A percentile compares a stretch with the other conserved stretches of the same genome.
Evolutionary conservation across 140 eudicot species (phyloP).

Genomic region (Flaveria floridana): DNA sequence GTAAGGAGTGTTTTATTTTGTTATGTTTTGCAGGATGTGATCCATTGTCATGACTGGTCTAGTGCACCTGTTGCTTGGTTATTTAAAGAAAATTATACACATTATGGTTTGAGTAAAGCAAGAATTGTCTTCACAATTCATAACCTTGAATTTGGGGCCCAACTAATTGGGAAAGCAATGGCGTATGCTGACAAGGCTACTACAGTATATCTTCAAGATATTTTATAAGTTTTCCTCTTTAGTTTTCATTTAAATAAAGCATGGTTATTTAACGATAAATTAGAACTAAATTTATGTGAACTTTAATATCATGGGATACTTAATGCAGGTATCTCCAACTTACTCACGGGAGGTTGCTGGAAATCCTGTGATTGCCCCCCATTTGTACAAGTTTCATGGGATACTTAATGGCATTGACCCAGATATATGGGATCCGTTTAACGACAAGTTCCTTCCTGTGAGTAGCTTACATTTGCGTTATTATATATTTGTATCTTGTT

Average conservation of each 20-base stretch:
- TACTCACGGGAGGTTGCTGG: constrained; percentile 85
- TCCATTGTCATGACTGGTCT: constrained; percentile 99
- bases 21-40: constrained; percentile 67
- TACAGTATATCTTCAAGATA: constrained; percentile 51
- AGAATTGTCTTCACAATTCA: constrained; percentile 92
- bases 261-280: background rate
- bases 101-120: constrained; percentile 85
- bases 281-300: background rate
- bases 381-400: constrained; percentile 90
- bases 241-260: too few relatives aligned
- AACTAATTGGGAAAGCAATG: constrained; percentile 80
- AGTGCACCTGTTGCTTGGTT: constrained; percentile 99
- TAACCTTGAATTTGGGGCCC: constrained; percentile 95
- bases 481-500: background rate
- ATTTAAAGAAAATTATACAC: constrained; percentile 76
- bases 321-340: constrained; percentile 84
- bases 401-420: constrained; percentile 98
- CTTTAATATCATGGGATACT: background rate
- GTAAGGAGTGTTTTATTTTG: constrained; percentile 19
- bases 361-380: constrained; percentile 72
- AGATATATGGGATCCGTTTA: constrained; percentile 97
- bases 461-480: constrained; percentile 34
- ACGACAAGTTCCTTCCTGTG: constrained; percentile 89
- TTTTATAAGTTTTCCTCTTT: constrained; percentile 6
- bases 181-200: constrained; percentile 86